Conservation (phyloP, 345 rosid species). For the Citrus medica region DNA sequence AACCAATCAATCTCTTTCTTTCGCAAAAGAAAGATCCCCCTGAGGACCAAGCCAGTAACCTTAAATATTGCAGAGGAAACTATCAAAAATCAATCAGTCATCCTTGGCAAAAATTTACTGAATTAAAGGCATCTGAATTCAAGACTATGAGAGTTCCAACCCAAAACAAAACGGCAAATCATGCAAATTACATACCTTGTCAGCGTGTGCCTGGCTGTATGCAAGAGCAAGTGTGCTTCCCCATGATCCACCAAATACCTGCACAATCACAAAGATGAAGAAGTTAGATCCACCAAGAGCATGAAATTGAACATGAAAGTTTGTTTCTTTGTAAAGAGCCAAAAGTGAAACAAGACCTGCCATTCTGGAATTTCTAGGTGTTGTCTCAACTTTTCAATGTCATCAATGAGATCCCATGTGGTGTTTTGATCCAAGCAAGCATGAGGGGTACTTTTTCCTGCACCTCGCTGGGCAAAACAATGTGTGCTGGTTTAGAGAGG, state of each 20-base stretch:
- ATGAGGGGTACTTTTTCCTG: slow-evolving; percentile 95
- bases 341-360: slow-evolving; percentile 49
- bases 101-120: background rate
- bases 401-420: slow-evolving; percentile 83
- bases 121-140: background rate
- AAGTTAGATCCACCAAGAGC: background rate
- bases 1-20: slow-evolving; percentile 99
- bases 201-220: slow-evolving; percentile 82
- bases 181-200: slow-evolving; percentile 48
- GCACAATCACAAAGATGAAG: slow-evolving; percentile 10
- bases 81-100: slow-evolving; percentile 1
- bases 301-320: background rate
- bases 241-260: slow-evolving; percentile 99
- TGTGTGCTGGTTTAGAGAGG: slow-evolving; percentile 1
- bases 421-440: slow-evolving; percentile 94
- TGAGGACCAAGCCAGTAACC: slow-evolving; percentile 89
- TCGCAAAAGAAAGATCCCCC: slow-evolving; percentile 87
- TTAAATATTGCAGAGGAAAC: slow-evolving; percentile 17
- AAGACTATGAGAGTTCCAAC: background rate
- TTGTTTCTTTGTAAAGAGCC: background rate
- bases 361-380: slow-evolving; percentile 82
- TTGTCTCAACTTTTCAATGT: slow-evolving; percentile 83
- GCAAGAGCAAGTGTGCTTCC: slow-evolving; percentile 95
- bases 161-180: slow-evolving; percentile 1
- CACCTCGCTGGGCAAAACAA: slow-evolving; percentile 59